These are phyloP conservation scores for Gaillardinia entomophila DNA, from an alignment of 805 yeast species.

Conservation along the genomic window DNA sequence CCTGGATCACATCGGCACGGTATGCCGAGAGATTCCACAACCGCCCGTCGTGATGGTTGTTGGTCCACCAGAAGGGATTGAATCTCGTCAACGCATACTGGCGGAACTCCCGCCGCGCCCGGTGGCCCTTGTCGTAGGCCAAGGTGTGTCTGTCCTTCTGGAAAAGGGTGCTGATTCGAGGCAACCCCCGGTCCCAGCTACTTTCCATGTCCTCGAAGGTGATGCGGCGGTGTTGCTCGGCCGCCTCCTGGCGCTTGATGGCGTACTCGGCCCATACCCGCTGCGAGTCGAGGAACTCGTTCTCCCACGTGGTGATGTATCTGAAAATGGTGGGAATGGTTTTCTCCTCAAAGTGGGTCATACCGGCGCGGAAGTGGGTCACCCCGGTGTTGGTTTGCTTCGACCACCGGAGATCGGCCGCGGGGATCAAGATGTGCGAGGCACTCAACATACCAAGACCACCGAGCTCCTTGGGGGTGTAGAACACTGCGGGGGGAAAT, in stretches of 20 bases:
- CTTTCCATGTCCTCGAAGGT: slow-evolving; percentile 92
- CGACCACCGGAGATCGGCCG: slow-evolving; percentile 88
- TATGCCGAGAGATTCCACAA: slow-evolving; percentile 91
- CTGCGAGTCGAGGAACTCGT: slow-evolving; percentile 89
- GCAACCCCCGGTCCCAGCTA: slow-evolving; percentile 95
- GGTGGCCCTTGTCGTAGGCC: slow-evolving; percentile 91
- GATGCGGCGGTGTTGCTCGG: slow-evolving; percentile 75
- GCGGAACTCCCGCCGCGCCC: slow-evolving; percentile 74
- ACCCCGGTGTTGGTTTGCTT: slow-evolving; percentile 91
- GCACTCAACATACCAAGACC: slow-evolving; percentile 98
- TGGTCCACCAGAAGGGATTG: slow-evolving; percentile 97
- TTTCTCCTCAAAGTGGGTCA: slow-evolving; percentile 75
- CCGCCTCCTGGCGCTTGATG: slow-evolving; percentile 79
- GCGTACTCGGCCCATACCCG: slow-evolving; percentile 98
- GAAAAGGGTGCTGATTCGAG: slow-evolving; percentile 90
- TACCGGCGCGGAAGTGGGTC: slow-evolving; percentile 90
- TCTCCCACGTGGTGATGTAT: slow-evolving; percentile 93
- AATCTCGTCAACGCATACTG: slow-evolving; percentile 64
- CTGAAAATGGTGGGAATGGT: slow-evolving; percentile 90
- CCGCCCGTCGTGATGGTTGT: slow-evolving; percentile 88
- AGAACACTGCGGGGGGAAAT: slow-evolving; percentile 97
- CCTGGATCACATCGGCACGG: slow-evolving; percentile 93
- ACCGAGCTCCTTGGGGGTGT: slow-evolving; percentile 95
- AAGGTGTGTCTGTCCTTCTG: slow-evolving; percentile 93
- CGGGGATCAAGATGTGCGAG: slow-evolving; percentile 90